These are phyloP conservation scores for Colletotrichum chrysophilum DNA, from an alignment of 2,329 filamentous ascomycete genomes.

Conservation along the genomic window DNA sequence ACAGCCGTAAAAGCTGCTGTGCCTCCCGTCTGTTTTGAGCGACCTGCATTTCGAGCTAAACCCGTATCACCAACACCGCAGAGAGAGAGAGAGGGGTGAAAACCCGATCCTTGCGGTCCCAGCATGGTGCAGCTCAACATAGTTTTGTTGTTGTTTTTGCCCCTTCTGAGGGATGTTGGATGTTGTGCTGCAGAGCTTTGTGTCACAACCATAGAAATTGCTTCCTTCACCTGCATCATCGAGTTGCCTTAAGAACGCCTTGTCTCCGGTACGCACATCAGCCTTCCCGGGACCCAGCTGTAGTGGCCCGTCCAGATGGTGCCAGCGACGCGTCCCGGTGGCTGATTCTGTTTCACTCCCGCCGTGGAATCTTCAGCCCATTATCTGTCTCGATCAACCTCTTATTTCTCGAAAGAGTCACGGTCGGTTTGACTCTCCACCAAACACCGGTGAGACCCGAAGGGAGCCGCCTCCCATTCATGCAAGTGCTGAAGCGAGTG, in stretches of 20 bases:
- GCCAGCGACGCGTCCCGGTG: conserved; percentile 6
- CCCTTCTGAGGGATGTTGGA: neutral
- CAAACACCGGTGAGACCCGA: conserved; percentile 13
- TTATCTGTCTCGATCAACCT: neutral
- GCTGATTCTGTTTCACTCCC: conserved; percentile 12
- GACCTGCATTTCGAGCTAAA: conserved; percentile 18
- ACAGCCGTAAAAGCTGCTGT: neutral
- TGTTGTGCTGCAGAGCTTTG: conserved; percentile 15
- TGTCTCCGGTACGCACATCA: conserved; percentile 5
- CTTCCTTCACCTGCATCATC: conserved; percentile 23
- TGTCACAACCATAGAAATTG: conserved; percentile 4
- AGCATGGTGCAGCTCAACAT: conserved; percentile 10
- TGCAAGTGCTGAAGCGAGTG: neutral
- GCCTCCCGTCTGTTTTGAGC: conserved; percentile 12
- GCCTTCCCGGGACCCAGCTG: conserved; percentile 19
- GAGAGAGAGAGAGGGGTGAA: neutral
- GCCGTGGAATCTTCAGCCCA: conserved; percentile 15
- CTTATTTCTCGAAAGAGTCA: neutral
- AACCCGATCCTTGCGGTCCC: conserved; percentile 1
- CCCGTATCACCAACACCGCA: conserved; percentile 11
- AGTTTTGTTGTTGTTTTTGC: neutral
- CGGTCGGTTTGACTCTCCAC: neutral
- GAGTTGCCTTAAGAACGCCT: conserved; percentile 15
- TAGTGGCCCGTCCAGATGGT: conserved; percentile 18
- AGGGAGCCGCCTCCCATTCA: neutral